phyloP scores from a whole-genome alignment of 345 rosid genomes.

The Bruguiera gymnorhiza region DNA sequence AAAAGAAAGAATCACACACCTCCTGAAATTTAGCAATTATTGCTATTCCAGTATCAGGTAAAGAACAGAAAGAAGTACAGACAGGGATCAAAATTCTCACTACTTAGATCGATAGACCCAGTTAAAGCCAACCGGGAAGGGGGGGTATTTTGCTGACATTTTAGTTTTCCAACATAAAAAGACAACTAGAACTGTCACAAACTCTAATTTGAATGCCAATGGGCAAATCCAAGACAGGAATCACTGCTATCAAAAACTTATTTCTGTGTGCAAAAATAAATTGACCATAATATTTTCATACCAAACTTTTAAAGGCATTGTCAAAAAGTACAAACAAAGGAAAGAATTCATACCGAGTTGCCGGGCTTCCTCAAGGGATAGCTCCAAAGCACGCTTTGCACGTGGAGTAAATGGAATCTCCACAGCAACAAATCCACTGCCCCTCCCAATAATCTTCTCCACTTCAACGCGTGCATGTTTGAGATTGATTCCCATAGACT shows the following conservation, averaged over 20 bases:
- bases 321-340: background rate
- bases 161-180: too few relatives aligned
- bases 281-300: background rate
- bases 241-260: background rate
- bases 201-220: too few relatives aligned
- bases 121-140: too few relatives aligned
- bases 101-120: background rate
- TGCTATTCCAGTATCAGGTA: background rate
- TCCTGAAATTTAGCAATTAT: background rate
- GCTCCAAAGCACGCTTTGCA: slow-evolving; percentile 92
- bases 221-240: background rate
- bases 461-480: slow-evolving; percentile 94
- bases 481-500: slow-evolving; percentile 95
- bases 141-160: too few relatives aligned
- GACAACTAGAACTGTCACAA: too few relatives aligned
- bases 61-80: background rate
- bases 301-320: background rate
- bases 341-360: slow-evolving; percentile 54
- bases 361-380: slow-evolving; percentile 92
- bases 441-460: slow-evolving; percentile 95
- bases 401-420: slow-evolving; percentile 98
- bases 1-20: background rate
- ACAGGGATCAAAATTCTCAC: background rate
- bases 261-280: background rate
- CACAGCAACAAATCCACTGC: slow-evolving; percentile 93